Percentiles rank a stretch among this genome's conserved stretches.
Evolutionary conservation across 75 land plant genomes (phyloP).

Genomic region (Pinus albicaulis): DNA sequence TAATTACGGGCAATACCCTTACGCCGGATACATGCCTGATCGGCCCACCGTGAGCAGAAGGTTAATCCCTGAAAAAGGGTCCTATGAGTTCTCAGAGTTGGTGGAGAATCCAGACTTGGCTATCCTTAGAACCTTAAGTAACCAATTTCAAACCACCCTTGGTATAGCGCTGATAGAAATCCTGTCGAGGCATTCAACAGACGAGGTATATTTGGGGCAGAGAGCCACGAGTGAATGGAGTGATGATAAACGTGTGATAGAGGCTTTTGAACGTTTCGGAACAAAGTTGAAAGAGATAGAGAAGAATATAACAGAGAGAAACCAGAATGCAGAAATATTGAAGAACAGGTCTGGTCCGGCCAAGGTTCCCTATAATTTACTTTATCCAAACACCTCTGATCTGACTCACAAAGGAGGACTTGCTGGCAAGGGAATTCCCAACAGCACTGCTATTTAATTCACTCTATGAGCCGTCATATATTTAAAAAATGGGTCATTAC

Average conservation of each 20-base stretch:
- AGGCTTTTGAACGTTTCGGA: neutral
- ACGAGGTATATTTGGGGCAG: constrained; percentile 80
- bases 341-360: neutral
- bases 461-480: too few species aligned
- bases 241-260: neutral
- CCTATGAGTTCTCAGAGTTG: too few species aligned
- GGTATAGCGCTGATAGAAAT: constrained; percentile 31
- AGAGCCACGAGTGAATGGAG: constrained; percentile 23
- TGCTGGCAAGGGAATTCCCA: neutral
- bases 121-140: neutral
- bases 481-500: too few species aligned
- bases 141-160: neutral
- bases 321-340: neutral
- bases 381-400: neutral
- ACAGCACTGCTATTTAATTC: neutral
- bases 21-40: constrained; percentile 64
- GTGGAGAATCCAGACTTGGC: too few species aligned
- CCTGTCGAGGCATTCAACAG: constrained; percentile 73
- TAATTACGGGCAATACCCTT: constrained; percentile 72
- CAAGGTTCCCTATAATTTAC: neutral
- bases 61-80: constrained; percentile 56
- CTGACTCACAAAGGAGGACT: neutral
- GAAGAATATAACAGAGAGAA: neutral
- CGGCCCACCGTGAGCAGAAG: constrained; percentile 57
- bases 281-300: neutral